These are phyloP conservation scores for Ophiostoma pallidulum DNA, from an alignment of 2,329 filamentous ascomycete species.

Conservation along the genomic window DNA sequence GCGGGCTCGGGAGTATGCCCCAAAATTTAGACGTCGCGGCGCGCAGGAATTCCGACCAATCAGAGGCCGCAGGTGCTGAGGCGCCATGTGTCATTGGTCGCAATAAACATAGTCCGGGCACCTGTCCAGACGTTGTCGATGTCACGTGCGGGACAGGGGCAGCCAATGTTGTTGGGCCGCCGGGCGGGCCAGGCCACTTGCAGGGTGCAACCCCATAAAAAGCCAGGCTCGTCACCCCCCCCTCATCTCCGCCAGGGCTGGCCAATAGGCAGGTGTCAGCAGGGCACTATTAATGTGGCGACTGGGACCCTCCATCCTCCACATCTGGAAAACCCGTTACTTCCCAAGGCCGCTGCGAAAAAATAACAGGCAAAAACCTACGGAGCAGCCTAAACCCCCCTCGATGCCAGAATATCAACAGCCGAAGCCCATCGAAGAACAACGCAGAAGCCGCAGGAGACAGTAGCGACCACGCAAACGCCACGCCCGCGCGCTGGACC, in stretches of 20 bases:
- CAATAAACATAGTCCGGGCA: neutral
- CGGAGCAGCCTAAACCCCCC: too few relatives aligned
- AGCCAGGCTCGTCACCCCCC: neutral
- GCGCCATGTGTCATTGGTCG: neutral
- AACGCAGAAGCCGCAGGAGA: too few relatives aligned
- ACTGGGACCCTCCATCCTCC: constrained; percentile 1
- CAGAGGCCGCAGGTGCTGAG: neutral
- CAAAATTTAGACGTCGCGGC: constrained; percentile 13
- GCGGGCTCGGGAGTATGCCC: constrained; percentile 1
- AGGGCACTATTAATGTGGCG: constrained; percentile 8
- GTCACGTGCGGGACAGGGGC: too few relatives aligned
- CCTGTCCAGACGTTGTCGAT: too few relatives aligned
- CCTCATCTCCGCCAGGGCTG: neutral
- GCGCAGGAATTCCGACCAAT: constrained; percentile 9
- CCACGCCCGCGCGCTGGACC: too few relatives aligned
- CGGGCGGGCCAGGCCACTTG: too few relatives aligned
- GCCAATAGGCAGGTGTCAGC: constrained; percentile 7
- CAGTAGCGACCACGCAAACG: too few relatives aligned
- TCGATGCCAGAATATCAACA: too few relatives aligned
- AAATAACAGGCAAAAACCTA: neutral
- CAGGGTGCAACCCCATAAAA: constrained; percentile 1
- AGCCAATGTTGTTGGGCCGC: too few relatives aligned
- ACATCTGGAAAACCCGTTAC: constrained; percentile 5
- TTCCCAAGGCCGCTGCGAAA: too few relatives aligned
- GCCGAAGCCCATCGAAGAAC: too few relatives aligned